phyloP scores from a whole-genome alignment of 352 stramenopile species.

The Pythium volutum region DNA sequence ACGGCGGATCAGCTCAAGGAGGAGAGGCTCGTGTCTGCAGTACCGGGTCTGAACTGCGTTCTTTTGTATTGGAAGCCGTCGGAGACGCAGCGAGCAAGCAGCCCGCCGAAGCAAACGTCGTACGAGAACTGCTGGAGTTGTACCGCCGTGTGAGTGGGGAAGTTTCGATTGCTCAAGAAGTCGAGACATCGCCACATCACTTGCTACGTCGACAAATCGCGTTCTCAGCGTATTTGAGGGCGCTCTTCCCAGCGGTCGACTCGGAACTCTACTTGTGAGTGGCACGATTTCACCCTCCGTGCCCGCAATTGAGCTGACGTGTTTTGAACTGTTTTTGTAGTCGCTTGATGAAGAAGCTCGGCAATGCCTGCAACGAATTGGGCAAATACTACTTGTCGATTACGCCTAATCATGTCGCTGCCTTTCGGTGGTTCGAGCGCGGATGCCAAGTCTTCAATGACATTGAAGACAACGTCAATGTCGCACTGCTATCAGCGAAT shows the following conservation, averaged over 20 bases:
- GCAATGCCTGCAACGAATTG: slow-evolving; percentile 83
- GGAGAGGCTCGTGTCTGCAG: slow-evolving; percentile 33
- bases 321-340: slow-evolving; percentile 28
- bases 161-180: background rate
- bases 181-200: background rate
- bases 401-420: slow-evolving; percentile 44
- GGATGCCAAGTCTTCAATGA: slow-evolving; percentile 76
- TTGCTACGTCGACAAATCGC: slow-evolving; percentile 30
- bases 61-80: slow-evolving; percentile 56
- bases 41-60: slow-evolving; percentile 51
- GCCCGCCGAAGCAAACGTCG: background rate
- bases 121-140: slow-evolving; percentile 26
- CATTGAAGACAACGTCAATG: slow-evolving; percentile 83
- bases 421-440: slow-evolving; percentile 77
- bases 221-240: slow-evolving; percentile 66
- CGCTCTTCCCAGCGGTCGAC: slow-evolving; percentile 55
- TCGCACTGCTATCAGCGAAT: slow-evolving; percentile 76
- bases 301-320: background rate
- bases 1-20: slow-evolving; percentile 23
- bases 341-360: slow-evolving; percentile 83
- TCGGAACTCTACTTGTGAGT: slow-evolving; percentile 86
- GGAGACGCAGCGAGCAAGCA: slow-evolving; percentile 65
- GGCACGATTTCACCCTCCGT: background rate
- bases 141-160: slow-evolving; percentile 55
- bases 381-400: slow-evolving; percentile 64